These are phyloP conservation scores for Neofusicoccum kwambonambiense DNA, from an alignment of 2,329 filamentous ascomycete genomes.

Conservation along the genomic window DNA sequence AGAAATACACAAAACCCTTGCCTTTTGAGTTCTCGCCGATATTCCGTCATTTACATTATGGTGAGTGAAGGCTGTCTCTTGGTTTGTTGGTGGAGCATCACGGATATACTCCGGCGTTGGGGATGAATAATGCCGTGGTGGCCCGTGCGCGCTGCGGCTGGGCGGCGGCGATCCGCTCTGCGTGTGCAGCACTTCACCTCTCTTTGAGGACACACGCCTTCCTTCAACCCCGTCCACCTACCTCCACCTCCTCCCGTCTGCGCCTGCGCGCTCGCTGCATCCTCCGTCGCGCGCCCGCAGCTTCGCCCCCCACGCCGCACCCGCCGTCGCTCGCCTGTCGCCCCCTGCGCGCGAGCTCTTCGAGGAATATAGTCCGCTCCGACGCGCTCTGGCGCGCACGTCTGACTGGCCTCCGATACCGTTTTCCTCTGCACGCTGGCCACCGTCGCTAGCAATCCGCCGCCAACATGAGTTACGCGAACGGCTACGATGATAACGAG, in stretches of 20 bases:
- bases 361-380: conserved; percentile 2
- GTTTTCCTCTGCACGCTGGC: neutral
- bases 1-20: no score
- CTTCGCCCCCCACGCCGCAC: neutral
- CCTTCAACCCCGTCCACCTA: neutral
- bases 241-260: neutral
- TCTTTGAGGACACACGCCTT: conserved; percentile 12
- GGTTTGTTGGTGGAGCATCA: neutral
- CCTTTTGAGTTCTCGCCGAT: no score
- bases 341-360: conserved; percentile 6
- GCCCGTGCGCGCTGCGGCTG: conserved; percentile 2
- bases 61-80: no score
- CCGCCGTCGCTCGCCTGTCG: neutral
- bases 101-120: neutral
- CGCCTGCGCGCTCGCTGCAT: neutral
- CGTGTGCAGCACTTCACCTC: conserved; percentile 4
- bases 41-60: no score
- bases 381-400: conserved; percentile 12
- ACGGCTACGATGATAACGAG: conserved; percentile 60
- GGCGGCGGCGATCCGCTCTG: conserved; percentile 8
- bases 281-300: neutral
- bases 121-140: neutral
- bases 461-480: conserved; percentile 50
- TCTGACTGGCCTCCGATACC: conserved; percentile 2
- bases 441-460: neutral